phyloP scores from a whole-genome alignment of 768 basidiomycete genomes.

The Russula virescens region DNA sequence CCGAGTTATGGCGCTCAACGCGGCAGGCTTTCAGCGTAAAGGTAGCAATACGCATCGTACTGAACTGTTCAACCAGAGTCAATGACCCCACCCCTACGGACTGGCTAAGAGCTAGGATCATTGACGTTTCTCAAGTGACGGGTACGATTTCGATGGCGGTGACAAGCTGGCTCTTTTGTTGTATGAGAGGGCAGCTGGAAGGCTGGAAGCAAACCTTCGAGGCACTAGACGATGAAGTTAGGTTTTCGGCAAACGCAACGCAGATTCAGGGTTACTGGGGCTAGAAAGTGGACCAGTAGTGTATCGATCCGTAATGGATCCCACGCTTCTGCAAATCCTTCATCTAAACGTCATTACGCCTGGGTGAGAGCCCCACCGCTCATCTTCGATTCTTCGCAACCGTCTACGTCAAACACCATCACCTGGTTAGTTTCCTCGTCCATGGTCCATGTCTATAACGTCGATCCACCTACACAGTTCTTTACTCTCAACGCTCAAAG shows the following conservation, averaged over 20 bases:
- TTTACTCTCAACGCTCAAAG: slow-evolving; percentile 81
- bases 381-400: slow-evolving; percentile 11
- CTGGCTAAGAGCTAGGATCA: no score
- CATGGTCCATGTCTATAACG: slow-evolving; percentile 55
- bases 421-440: slow-evolving; percentile 36
- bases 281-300: neutral
- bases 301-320: no score
- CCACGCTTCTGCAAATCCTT: neutral
- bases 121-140: no score
- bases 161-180: no score
- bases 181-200: no score
- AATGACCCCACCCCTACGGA: neutral
- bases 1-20: no score
- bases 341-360: neutral
- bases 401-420: slow-evolving; percentile 2
- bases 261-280: neutral
- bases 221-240: neutral
- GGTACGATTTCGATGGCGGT: no score
- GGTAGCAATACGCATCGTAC: no score
- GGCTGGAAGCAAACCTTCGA: no score
- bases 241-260: neutral
- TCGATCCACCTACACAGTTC: slow-evolving; percentile 78
- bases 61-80: neutral
- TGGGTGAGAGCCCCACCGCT: slow-evolving; percentile 1
- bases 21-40: no score